These are phyloP conservation scores for Saccharomycopsis selenospora DNA, from an alignment of 805 yeast genomes.

Conservation along the genomic window DNA sequence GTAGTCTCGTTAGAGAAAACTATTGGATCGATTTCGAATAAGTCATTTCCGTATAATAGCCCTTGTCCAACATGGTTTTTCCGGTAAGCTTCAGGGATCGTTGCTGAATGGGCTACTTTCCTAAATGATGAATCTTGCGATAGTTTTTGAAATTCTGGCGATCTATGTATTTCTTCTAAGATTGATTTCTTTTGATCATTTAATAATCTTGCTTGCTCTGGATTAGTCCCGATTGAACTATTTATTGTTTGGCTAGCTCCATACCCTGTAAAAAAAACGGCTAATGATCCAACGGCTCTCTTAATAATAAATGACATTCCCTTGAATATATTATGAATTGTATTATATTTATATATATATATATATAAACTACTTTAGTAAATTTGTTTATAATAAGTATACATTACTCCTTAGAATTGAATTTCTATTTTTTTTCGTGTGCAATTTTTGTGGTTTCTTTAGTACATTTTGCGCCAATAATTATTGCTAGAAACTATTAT, in stretches of 20 bases:
- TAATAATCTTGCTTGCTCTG: slow-evolving; percentile 19
- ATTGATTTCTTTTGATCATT: slow-evolving; percentile 25
- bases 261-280: slow-evolving; percentile 25
- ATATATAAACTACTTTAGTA: no score
- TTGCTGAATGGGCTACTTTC: slow-evolving; percentile 32
- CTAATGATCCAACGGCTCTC: slow-evolving; percentile 20
- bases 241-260: slow-evolving; percentile 10
- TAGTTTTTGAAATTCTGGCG: slow-evolving; percentile 26
- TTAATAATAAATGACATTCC: slow-evolving; percentile 14
- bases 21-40: slow-evolving; percentile 71
- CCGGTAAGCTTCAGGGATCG: slow-evolving; percentile 53
- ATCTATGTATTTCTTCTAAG: slow-evolving; percentile 26
- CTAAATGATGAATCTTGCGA: slow-evolving; percentile 25
- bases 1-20: slow-evolving; percentile 45
- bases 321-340: no score
- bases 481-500: no score
- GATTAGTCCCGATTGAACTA: slow-evolving; percentile 23
- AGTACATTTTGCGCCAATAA: no score
- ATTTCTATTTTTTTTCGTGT: no score
- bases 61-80: slow-evolving; percentile 66
- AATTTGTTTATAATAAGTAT: no score
- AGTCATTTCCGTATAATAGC: slow-evolving; percentile 56
- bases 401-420: no score
- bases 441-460: no score
- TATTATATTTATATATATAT: no score